phyloP scores from a whole-genome alignment of 2,329 filamentous ascomycete species.

The Pseudogymnoascus sp. region DNA sequence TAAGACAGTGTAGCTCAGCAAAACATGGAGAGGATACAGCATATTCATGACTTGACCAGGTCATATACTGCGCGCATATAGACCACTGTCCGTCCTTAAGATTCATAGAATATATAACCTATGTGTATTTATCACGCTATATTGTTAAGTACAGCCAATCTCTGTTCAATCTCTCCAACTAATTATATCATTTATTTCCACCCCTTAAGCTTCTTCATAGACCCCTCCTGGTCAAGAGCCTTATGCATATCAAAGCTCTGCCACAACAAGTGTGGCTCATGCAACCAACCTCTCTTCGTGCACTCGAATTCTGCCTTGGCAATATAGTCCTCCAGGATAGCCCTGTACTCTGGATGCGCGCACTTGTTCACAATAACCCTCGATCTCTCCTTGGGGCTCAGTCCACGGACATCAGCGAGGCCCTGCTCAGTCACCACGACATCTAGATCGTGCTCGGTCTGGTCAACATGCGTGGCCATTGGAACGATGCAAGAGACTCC shows the following conservation, averaged over 20 bases:
- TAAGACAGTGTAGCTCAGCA: background rate
- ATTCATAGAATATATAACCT: background rate
- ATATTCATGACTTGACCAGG: background rate
- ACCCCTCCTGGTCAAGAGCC: slow-evolving; percentile 73
- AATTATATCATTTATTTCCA: slow-evolving; percentile 37
- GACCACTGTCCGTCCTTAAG: background rate
- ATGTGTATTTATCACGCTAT: background rate
- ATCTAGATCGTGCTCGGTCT: slow-evolving; percentile 88
- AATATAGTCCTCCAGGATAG: slow-evolving; percentile 76
- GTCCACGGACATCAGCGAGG: slow-evolving; percentile 75
- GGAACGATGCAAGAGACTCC: slow-evolving; percentile 86
- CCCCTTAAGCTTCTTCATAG: slow-evolving; percentile 70
- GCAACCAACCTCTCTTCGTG: slow-evolving; percentile 77
- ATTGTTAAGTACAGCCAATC: background rate
- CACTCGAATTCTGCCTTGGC: slow-evolving; percentile 83
- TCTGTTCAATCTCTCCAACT: background rate
- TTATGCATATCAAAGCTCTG: slow-evolving; percentile 86
- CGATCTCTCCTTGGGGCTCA: slow-evolving; percentile 72
- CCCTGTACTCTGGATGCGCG: slow-evolving; percentile 75
- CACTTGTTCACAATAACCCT: slow-evolving; percentile 82
- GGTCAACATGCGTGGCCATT: slow-evolving; percentile 82
- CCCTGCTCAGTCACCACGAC: slow-evolving; percentile 73
- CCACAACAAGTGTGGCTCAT: slow-evolving; percentile 82
- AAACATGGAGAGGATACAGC: background rate
- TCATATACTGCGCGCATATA: background rate